Conservation (phyloP, 208 protist species). For the Leishmania martiniquensis region DNA sequence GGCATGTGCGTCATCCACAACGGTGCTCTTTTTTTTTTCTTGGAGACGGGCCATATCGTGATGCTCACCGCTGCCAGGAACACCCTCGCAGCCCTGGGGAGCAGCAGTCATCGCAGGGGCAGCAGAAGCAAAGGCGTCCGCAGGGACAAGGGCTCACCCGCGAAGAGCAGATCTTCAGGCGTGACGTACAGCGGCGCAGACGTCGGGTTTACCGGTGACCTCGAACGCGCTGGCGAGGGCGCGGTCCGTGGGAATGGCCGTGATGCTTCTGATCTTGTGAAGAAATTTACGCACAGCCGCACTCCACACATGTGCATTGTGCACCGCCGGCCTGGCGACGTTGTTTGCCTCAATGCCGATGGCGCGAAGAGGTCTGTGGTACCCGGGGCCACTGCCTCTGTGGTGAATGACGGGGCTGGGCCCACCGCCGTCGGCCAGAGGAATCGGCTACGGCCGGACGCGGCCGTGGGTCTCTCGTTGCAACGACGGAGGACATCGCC, state of each 20-base stretch:
- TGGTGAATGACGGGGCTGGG: background rate
- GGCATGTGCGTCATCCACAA: constrained; percentile 57
- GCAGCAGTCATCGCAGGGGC: background rate
- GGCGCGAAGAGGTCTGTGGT: background rate
- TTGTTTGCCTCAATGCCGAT: background rate
- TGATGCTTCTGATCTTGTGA: background rate
- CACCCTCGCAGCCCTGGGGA: constrained; percentile 26
- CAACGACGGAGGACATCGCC: background rate
- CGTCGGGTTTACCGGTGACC: background rate
- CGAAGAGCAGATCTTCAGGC: too few species aligned
- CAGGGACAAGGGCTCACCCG: too few species aligned
- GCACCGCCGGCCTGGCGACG: background rate
- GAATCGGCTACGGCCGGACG: background rate
- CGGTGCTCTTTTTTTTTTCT: constrained; percentile 52
- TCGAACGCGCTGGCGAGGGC: background rate
- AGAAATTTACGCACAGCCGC: background rate
- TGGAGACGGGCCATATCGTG: constrained; percentile 36
- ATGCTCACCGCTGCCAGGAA: constrained; percentile 32
- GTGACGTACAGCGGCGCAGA: too few species aligned
- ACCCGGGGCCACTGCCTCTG: background rate
- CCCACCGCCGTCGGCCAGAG: background rate
- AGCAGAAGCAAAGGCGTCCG: background rate
- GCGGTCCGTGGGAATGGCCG: too few species aligned
- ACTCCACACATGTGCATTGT: constrained; percentile 27
- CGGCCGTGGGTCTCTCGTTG: background rate